A percentile compares a stretch with the other conserved stretches of the same genome.
Evolutionary conservation across 2,329 filamentous ascomycete species (phyloP).

Genomic region (Phyllosticta ampelicida): DNA sequence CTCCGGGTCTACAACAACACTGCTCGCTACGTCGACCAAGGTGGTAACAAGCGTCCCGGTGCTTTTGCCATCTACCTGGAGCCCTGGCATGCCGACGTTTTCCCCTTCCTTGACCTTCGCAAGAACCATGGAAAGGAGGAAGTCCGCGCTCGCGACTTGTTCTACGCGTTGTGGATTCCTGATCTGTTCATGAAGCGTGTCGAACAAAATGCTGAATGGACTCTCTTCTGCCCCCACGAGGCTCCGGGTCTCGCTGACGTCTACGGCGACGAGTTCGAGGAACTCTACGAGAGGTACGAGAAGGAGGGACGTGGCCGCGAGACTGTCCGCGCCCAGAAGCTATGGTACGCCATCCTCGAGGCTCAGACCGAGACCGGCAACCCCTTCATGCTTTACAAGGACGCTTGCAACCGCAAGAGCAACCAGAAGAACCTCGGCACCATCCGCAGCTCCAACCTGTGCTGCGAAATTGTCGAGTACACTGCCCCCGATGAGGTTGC

Average conservation of each 20-base stretch:
- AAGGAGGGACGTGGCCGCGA: slow-evolving; percentile 74
- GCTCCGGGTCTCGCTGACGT: slow-evolving; percentile 90
- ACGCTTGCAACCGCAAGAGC: slow-evolving; percentile 96
- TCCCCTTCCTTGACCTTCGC: slow-evolving; percentile 91
- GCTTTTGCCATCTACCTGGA: slow-evolving; percentile 98
- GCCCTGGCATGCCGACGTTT: slow-evolving; percentile 97
- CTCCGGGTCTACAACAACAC: slow-evolving; percentile 99
- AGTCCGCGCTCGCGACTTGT: slow-evolving; percentile 89
- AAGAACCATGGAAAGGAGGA: slow-evolving; percentile 99
- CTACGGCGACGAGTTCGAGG: slow-evolving; percentile 95
- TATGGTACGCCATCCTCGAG: slow-evolving; percentile 98
- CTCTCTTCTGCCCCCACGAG: slow-evolving; percentile 95
- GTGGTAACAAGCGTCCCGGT: slow-evolving; percentile 97
- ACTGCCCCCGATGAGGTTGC: slow-evolving; percentile 95
- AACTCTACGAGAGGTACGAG: slow-evolving; percentile 89
- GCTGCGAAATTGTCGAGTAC: slow-evolving; percentile 98
- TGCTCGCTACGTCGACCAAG: slow-evolving; percentile 95
- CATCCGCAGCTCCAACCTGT: slow-evolving; percentile 96
- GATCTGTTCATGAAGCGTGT: slow-evolving; percentile 99
- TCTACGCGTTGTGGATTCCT: slow-evolving; percentile 96
- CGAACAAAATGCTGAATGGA: slow-evolving; percentile 94
- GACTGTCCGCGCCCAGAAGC: slow-evolving; percentile 94
- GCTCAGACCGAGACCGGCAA: slow-evolving; percentile 98
- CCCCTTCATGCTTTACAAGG: slow-evolving; percentile 99
- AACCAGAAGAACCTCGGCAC: slow-evolving; percentile 99